These are phyloP conservation scores for Viola odorata DNA, from an alignment of 345 rosid species.

Conservation along the genomic window DNA sequence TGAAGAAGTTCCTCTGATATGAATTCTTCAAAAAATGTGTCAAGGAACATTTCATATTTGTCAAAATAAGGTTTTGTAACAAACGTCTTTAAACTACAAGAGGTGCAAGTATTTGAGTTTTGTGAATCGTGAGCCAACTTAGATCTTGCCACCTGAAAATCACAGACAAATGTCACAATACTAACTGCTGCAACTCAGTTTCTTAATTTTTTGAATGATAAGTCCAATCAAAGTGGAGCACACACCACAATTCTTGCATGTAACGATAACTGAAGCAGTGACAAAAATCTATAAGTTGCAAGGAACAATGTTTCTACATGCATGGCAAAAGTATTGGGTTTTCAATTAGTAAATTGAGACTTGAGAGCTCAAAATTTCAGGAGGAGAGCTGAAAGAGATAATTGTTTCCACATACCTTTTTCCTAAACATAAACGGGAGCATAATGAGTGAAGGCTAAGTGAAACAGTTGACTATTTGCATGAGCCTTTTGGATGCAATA, in stretches of 20 bases:
- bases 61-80: constrained; percentile 55
- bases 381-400: too few species aligned
- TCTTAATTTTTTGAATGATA: background rate
- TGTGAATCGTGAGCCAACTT: constrained; percentile 5
- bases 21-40: constrained; percentile 43
- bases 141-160: constrained; percentile 28
- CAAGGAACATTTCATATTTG: constrained; percentile 35
- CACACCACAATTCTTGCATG: background rate
- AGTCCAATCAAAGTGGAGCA: background rate
- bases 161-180: background rate
- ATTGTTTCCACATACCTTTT: too few species aligned
- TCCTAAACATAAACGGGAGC: too few species aligned
- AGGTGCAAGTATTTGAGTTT: background rate
- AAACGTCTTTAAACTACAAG: constrained; percentile 30
- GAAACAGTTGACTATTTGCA: too few species aligned
- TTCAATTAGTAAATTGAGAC: too few species aligned
- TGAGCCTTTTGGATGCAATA: too few species aligned
- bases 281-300: background rate
- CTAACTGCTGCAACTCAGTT: background rate
- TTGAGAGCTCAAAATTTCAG: too few species aligned
- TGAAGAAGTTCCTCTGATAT: constrained; percentile 21
- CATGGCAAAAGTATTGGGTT: background rate
- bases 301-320: background rate
- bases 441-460: too few species aligned
- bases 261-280: background rate